Conservation (phyloP, 23 red algal genomes). For the Rhodosorus marinus region DNA sequence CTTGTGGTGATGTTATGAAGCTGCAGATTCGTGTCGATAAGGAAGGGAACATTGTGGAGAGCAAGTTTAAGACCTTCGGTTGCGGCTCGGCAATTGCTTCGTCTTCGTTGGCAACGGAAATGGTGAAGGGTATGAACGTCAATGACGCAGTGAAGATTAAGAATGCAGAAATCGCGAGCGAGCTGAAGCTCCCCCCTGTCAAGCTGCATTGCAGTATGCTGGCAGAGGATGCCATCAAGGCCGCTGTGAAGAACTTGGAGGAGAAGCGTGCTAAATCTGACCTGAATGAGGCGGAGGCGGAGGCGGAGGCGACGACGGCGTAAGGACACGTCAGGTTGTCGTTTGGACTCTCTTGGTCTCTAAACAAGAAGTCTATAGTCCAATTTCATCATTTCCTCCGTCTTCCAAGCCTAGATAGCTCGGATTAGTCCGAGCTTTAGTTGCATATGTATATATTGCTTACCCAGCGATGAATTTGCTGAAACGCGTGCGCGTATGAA, state of each 20-base stretch:
- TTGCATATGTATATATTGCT: too few relatives aligned
- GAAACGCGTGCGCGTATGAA: too few relatives aligned
- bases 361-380: too few relatives aligned
- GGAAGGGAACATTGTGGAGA: slow-evolving; percentile 69
- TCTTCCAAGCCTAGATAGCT: too few relatives aligned
- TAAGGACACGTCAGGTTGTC: too few relatives aligned
- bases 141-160: slow-evolving; percentile 64
- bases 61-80: slow-evolving; percentile 91
- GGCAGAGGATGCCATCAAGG: slow-evolving; percentile 96
- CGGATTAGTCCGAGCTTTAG: too few relatives aligned
- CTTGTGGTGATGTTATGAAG: slow-evolving; percentile 98
- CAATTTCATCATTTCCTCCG: too few relatives aligned
- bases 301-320: slow-evolving; percentile 1
- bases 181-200: slow-evolving; percentile 85
- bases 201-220: slow-evolving; percentile 98
- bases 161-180: slow-evolving; percentile 79
- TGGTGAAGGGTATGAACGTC: slow-evolving; percentile 63
- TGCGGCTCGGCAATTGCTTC: slow-evolving; percentile 89
- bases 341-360: too few relatives aligned
- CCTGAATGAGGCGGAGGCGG: not conserved
- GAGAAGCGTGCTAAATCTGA: slow-evolving; percentile 20
- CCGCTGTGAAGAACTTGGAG: slow-evolving; percentile 61
- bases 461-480: too few relatives aligned
- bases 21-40: slow-evolving; percentile 86
- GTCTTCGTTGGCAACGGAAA: slow-evolving; percentile 80